A percentile compares a stretch with the other conserved stretches of the same genome.
phyloP scores from a whole-genome alignment of 306 rosid species.

The Potentilla sterilis region DNA sequence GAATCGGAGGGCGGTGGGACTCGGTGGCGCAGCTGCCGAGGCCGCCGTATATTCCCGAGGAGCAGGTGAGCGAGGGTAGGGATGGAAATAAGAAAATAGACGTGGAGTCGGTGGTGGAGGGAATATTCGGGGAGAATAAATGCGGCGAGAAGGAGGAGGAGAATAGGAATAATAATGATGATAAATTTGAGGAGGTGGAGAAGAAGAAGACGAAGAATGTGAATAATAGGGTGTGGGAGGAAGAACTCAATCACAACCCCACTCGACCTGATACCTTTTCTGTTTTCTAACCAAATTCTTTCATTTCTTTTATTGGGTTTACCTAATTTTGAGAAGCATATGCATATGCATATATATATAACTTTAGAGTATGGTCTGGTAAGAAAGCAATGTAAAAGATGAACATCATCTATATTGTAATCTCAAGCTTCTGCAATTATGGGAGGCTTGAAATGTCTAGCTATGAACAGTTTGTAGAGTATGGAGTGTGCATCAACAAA shows the following conservation, averaged over 20 bases:
- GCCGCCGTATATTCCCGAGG: conserved; percentile 70
- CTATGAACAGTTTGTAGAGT: not conserved
- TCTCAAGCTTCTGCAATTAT: not conserved
- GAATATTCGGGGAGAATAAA: conserved; percentile 32
- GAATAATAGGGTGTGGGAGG: conserved; percentile 34
- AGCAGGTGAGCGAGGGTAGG: conserved; percentile 33
- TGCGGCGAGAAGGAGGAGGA: not conserved
- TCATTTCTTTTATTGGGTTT: not conserved
- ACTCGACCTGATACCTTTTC: conserved; percentile 31
- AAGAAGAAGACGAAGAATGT: not conserved
- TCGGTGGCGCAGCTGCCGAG: conserved; percentile 44
- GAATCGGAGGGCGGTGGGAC: conserved; percentile 46
- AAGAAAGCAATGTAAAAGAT: not conserved
- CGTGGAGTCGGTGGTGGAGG: conserved; percentile 59
- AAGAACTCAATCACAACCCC: conserved; percentile 22
- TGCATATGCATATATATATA: not conserved
- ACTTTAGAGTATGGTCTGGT: not conserved
- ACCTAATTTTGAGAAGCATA: not conserved
- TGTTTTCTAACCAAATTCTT: conserved; percentile 37
- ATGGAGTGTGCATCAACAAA: not conserved
- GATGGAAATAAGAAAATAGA: conserved; percentile 33
- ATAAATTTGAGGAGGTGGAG: not conserved
- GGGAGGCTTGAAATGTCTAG: not conserved
- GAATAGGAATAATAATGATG: not conserved
- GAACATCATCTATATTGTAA: not conserved